Base-by-base conservation (phyloP, 176 grass and related monocot species). In the Avena eriantha region DNA sequence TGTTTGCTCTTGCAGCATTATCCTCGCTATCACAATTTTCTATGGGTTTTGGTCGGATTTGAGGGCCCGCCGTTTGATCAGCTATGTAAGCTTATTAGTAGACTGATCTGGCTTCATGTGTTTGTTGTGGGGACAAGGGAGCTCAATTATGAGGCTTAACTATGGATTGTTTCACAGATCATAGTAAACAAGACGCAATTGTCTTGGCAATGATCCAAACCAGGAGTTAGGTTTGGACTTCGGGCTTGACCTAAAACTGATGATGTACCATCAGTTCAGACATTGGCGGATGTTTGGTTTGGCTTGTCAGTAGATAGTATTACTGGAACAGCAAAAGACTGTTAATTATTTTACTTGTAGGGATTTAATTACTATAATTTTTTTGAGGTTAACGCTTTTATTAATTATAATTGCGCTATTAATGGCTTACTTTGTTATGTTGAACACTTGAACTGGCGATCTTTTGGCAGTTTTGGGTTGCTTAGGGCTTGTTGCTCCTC, bases 1-100 rank as follows among this genome's bases (percentile, higher is more conserved):
- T 80, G 24, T 80, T 80, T 80, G 75, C 73, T 74, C 74, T 65
- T 87, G 22, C 43, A 73, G 85, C 80, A 87, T 80, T 87, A 79
- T 87, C 80, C 80, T 84, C 21, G 66, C 5, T 33, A 29, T 55
- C 24, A 72, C 16, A 49, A 56, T 87, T 73, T 66, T 53, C 24
- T 50, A 79, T 73, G 34, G 29, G 73, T 87, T 87, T 79, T 65
- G 79, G 74, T 83, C 68, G 80, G 48, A 87, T 57, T 74, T 80
- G 21, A 19, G 64, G 77, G 15, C 41, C 73, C 84, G 80, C 66
- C 10, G 55, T 79, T 64, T 83, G 85, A 65, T 90, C 55, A 68
- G 75, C 10, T 87, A 26, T 76, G 0, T 57, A 47, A 54, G 64
- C 35, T 22, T 83, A 87, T 65, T 73, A 64, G n/a, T 39, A 16